Evolutionary conservation across 1,284 basidiomycete species (phyloP), one percentile per base, ranked within the genome.

Genomic region (Apiotrichum domesticum): DNA sequence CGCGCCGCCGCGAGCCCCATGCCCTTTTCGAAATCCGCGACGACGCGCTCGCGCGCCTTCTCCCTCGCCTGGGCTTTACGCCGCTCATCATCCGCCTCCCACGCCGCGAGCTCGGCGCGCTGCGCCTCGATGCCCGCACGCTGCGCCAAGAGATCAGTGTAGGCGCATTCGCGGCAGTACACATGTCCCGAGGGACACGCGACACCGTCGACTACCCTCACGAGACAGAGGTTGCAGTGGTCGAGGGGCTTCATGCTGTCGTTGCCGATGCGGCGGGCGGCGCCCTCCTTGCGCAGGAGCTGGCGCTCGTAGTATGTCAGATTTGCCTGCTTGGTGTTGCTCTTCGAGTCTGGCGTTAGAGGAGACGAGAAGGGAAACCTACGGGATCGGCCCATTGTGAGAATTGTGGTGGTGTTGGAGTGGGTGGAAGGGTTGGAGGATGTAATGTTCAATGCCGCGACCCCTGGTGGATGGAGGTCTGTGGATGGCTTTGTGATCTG

Each of bases 191-290:
- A 81, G 33, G 83, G 77, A 69, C 93, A 97, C 9, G 86, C 83
- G 35, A 92, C 80, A 0, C 92, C 89, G 52, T 90, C 86, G 47
- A 86, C 77, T 4, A 88, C 90, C 51, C 81, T 80, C 57, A 88
- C 85, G 35, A 95, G 78, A 70, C 92, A 95, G 14, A 94, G 82
- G 39, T 87, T 82, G 70, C 91, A 96, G 8, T 87, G 84, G 73
- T 94, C 89, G 71, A 92, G 90, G 37, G 82, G 82, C 44, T 90
- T 84, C 87, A 95, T 90, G 4, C 87, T 90, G 74, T 95, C 91
- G 70, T 87, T 85, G 43, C 90, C 90, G 71, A 95, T 77, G 49
- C 90, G 85, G 84, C 90, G 86, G 6, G 73, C 65, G 8, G 62
- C 66, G 35, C 58, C 62, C 37, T 67, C 65, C 47, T 69, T 67